Evolutionary conservation across 2,329 filamentous ascomycete genomes (phyloP).

Genomic region (Arthrobotrys musiformis): DNA sequence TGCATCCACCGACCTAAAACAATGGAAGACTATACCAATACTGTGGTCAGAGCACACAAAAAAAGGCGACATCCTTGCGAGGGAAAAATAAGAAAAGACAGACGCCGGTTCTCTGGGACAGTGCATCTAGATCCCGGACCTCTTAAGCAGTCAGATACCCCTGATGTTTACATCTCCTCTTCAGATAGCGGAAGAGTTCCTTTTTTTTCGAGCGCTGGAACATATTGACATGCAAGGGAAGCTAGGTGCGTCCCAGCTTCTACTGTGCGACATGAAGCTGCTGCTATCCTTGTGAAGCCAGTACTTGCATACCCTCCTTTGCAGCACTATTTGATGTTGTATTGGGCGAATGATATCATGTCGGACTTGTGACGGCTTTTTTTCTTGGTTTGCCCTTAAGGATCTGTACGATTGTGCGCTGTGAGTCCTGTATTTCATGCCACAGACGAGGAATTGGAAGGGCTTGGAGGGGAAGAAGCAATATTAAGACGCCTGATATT

Average conservation of each 20-base stretch:
- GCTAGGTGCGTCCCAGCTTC: conserved; percentile 9
- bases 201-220: neutral
- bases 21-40: neutral
- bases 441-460: neutral
- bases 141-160: conserved; percentile 9
- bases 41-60: neutral
- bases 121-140: neutral
- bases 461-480: conserved; percentile 6
- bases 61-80: neutral
- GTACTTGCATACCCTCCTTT: conserved; percentile 8
- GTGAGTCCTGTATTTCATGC: conserved; percentile 14
- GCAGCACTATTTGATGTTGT: neutral
- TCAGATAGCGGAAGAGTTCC: neutral
- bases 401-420: conserved; percentile 13
- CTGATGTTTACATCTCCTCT: conserved; percentile 19
- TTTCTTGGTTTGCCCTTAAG: conserved; percentile 19
- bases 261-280: conserved; percentile 16
- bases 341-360: conserved; percentile 10
- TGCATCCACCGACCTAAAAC: neutral
- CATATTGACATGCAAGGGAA: conserved; percentile 3
- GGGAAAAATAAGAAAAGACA: neutral
- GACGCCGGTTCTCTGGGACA: neutral
- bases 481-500: conserved; percentile 3
- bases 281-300: conserved; percentile 19
- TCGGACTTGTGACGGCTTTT: conserved; percentile 22